phyloP scores from a whole-genome alignment of 768 basidiomycete species.

The Galerina sulciceps region DNA sequence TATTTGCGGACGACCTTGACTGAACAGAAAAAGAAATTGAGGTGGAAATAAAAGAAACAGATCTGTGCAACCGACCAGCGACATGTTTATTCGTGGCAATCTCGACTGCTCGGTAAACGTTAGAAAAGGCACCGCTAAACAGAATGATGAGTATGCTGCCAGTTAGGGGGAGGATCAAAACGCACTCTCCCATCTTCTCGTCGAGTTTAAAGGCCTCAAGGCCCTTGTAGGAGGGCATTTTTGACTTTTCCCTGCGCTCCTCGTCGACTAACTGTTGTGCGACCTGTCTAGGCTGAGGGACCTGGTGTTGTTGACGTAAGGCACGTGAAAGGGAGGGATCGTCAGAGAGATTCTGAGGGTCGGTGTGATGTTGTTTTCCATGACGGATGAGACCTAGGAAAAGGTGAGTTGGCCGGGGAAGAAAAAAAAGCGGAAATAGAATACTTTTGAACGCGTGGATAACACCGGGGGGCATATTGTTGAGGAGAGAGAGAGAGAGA shows the following conservation, averaged over 20 bases:
- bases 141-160: conserved; percentile 7
- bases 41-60: conserved; percentile 12
- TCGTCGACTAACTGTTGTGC: conserved; percentile 77
- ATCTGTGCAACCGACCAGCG: conserved; percentile 61
- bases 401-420: conserved; percentile 15
- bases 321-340: conserved; percentile 32
- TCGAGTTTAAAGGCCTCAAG: conserved; percentile 78
- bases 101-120: conserved; percentile 93
- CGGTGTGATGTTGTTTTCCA: conserved; percentile 63
- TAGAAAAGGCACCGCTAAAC: conserved; percentile 92
- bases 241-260: conserved; percentile 71
- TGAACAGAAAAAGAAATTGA: conserved; percentile 32
- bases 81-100: conserved; percentile 74
- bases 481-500: conserved; percentile 3
- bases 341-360: conserved; percentile 25
- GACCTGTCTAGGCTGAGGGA: conserved; percentile 39
- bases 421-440: conserved; percentile 22
- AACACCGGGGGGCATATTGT: conserved; percentile 69
- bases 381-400: conserved; percentile 78
- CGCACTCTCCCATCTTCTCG: conserved; percentile 94
- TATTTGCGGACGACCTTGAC: conserved; percentile 96
- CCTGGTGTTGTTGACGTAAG: conserved; percentile 35
- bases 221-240: conserved; percentile 86
- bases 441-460: conserved; percentile 90
- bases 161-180: conserved; percentile 27